These are phyloP conservation scores for Rhododendron molle DNA, from an alignment of 148 eudicot species.

Conservation along the genomic window DNA sequence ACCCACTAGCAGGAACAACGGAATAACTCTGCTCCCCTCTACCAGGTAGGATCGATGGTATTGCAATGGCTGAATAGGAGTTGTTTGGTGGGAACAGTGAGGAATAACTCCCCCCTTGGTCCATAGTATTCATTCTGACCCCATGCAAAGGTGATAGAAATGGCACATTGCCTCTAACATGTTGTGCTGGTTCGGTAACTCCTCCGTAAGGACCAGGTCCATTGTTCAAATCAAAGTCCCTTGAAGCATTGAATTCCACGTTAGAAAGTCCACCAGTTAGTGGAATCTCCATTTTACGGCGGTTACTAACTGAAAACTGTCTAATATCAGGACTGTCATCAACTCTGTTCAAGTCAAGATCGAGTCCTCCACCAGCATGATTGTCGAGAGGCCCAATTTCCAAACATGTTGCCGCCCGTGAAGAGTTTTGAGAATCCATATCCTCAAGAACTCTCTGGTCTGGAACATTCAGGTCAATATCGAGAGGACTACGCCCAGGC, in stretches of 20 bases:
- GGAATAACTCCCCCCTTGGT: slow-evolving; percentile 34
- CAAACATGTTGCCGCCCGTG: slow-evolving; percentile 12
- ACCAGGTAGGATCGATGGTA: slow-evolving; percentile 50
- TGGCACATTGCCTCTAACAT: slow-evolving; percentile 27
- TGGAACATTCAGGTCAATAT: slow-evolving; percentile 83
- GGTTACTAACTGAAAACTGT: slow-evolving; percentile 31
- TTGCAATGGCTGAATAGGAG: slow-evolving; percentile 46
- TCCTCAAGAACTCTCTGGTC: slow-evolving; percentile 66
- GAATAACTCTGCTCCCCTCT: slow-evolving; percentile 52
- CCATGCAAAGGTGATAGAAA: slow-evolving; percentile 35
- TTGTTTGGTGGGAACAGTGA: slow-evolving; percentile 64
- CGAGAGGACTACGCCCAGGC: slow-evolving; percentile 48
- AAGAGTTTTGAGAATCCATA: slow-evolving; percentile 31
- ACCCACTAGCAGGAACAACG: slow-evolving; percentile 34
- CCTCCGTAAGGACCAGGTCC: slow-evolving; percentile 71
- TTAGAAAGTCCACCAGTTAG: slow-evolving; percentile 29
- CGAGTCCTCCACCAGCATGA: slow-evolving; percentile 51
- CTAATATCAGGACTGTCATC: slow-evolving; percentile 61
- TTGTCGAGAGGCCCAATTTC: slow-evolving; percentile 17
- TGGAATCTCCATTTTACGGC: slow-evolving; percentile 30
- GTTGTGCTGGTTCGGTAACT: slow-evolving; percentile 28
- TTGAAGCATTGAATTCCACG: slow-evolving; percentile 32
- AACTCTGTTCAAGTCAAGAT: slow-evolving; percentile 73
- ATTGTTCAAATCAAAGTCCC: slow-evolving; percentile 82
- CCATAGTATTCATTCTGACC: slow-evolving; percentile 46